Base-by-base conservation (phyloP, 768 basidiomycete species). In the Rhodotorula kratochvilovae region DNA sequence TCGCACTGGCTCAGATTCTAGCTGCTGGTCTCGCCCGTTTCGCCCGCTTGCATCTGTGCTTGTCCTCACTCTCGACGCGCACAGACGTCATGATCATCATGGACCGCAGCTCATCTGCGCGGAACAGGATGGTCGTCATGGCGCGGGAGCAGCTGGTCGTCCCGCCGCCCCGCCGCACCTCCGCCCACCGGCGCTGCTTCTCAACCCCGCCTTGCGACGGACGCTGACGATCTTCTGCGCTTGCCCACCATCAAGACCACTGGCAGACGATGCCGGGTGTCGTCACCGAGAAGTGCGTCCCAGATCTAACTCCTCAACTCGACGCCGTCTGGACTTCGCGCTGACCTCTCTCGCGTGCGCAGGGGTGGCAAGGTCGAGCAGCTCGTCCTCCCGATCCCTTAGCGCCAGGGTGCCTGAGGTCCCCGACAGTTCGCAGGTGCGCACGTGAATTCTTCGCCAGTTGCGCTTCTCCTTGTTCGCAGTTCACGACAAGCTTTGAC, bases 381-480 rank as follows among this genome's bases (percentile, higher is more conserved):
- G 59, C 82, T 97, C 68, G 91, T 91, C 57, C 86, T 81, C 73
- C 81, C 81, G 77, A 91, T 99, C 83, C 90, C 94, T 80, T 85
- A 82, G 35, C 88, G 96, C 83, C 98, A 98, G 84, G 93, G 93
- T 85, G 90, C 89, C 90, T 77, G 93, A 95, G 21, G 89, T 94
- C 66, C 93, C 92, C n/a, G n/a, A n/a, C n/a, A n/a, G n/a, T n/a
- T n/a, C n/a, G n/a, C n/a, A n/a, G n/a, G n/a, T n/a, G n/a, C n/a
- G n/a, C n/a, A n/a, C n/a, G n/a, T n/a, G n/a, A n/a, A n/a, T n/a
- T n/a, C n/a, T n/a, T n/a, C n/a, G n/a, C n/a, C n/a, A n/a, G n/a
- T n/a, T n/a, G 25, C 60, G 60, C 35, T 53, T 13, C 13, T 23
- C 45, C 13, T 39, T 16, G 45, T 16, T 16, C n/a, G 53, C 53